Base-by-base conservation (phyloP, 257 asterid genomes). In the Solanum tarapatanum region DNA sequence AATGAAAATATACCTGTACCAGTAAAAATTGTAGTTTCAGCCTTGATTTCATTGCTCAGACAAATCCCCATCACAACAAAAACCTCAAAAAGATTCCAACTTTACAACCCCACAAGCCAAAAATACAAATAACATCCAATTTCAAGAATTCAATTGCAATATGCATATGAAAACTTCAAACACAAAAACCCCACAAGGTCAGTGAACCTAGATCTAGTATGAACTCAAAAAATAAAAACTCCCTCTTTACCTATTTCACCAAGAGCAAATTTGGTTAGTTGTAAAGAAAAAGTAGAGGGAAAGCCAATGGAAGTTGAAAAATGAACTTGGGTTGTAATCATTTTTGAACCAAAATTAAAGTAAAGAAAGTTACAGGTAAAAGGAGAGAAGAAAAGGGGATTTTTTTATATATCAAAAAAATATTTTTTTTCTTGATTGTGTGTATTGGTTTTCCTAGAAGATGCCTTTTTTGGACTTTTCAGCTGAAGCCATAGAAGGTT, bases 21-120 rank as follows among this genome's bases (percentile, higher is more conserved):
- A 14, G 98, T 88, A 73, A 88, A 91, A 84, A 88, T 89, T 82
- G 93, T 87, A 91, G 91, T 89, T 76, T 93, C 98, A 11, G 98
- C 97, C 92, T 96, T 96, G 43, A 94, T 93, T 93, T 93, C 96
- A 89, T 93, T 95, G 95, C 99, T 96, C 62, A 89, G 89, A 89
- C 98, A 96, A 91, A 94, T 90, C 88, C 99, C 99, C 99, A 96
- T 96, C 80, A 33, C 76, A 79, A n/a, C 64, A 89, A 89, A 85
- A 48, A 11, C 12, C 85, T 86, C 89, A 84, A 68, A 69, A 68
- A 84, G 8, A 84, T n/a, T 90, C 82, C 45, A 86, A 83, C 83
- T 21, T 79, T 45, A 48, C 68, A 72, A 24, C 77, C 41, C 90
- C 24, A 84, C 76, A 85, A 36, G 87, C 83, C 90, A 60, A 87